Base-by-base conservation (phyloP, 179 eudicot genomes). In the Gypsophila paniculata region DNA sequence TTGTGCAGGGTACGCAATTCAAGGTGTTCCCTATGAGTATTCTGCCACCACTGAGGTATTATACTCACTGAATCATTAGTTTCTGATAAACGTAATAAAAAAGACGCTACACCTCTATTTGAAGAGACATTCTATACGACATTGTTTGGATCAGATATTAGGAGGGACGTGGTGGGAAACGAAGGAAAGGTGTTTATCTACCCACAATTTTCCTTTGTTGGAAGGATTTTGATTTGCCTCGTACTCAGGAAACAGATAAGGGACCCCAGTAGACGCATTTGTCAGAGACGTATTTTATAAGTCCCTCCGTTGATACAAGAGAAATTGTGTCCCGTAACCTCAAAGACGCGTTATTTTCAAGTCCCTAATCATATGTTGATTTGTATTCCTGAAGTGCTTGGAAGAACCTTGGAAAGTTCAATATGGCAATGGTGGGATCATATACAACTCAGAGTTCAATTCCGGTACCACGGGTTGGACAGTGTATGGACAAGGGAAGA, bases 1-100 rank as follows among this genome's bases (percentile, higher is more conserved):
- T 25, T 69, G 68, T 78, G 80, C 76, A 85, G 88, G 86, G 36
- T 39, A 59, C 46, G 58, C 17, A 21, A 60, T 70, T 61, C 75
- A 74, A 57, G 80, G 78, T 57, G 61, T 46, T 68, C 69, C 76
- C 36, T 85, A 85, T 65, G 78, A 85, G 26, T 79, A 81, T 67
- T 81, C 85, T 48, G 89, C 86, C 63, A 83, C 83, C 21, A 69
- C 81, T 13, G 83, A 85, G 79, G 86, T 85, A 51, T 4, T 4
- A 29, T 29, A 66, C 11, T 48, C 70, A 79, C 39, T 38, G 42
- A 61, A 2, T 8, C 15, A 17, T 8, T 39, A 25, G 11, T 14
- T 23, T 68, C 59, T 15, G 18, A 21, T 21, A 39, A 19, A 42
- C 53, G 22, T 2, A 13, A 65, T 18, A 11, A 25, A 22, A 58